phyloP scores from a whole-genome alignment of 805 yeast species.

The Metschnikowia koreensis region DNA sequence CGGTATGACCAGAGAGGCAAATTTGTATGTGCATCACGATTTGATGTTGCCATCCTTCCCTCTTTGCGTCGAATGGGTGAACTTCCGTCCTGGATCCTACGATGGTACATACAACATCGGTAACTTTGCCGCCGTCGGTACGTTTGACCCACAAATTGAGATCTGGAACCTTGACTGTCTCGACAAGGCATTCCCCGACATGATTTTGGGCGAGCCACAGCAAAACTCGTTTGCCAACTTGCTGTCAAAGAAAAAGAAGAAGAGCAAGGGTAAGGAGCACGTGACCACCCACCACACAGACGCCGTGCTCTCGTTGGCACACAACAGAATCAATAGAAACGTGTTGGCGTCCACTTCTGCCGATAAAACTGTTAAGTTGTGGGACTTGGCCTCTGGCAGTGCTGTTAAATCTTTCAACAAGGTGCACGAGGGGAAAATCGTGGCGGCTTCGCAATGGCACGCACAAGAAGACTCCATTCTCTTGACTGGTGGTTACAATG shows the following conservation, averaged over 20 bases:
- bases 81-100: conserved; percentile 55
- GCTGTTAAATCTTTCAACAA: conserved; percentile 75
- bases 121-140: conserved; percentile 94
- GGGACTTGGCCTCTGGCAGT: conserved; percentile 78
- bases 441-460: conserved; percentile 88
- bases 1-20: conserved; percentile 69
- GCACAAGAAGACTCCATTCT: conserved; percentile 60
- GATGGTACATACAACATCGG: conserved; percentile 50
- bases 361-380: conserved; percentile 87
- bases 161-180: conserved; percentile 92
- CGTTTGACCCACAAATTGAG: conserved; percentile 96
- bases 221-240: conserved; percentile 39
- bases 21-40: conserved; percentile 92
- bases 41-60: conserved; percentile 97
- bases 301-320: conserved; percentile 85
- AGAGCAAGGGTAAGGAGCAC: conserved; percentile 50
- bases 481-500: conserved; percentile 91
- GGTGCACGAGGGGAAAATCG: conserved; percentile 76
- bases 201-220: conserved; percentile 79
- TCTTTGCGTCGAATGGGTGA: conserved; percentile 92
- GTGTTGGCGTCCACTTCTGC: conserved; percentile 94
- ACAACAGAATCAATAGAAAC: conserved; percentile 76
- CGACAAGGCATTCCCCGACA: conserved; percentile 93
- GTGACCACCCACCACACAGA: conserved; percentile 82
- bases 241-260: conserved; percentile 45